Base-by-base conservation (phyloP, 2,329 filamentous ascomycete genomes). In the Sclerotinia sclerotiorum region DNA sequence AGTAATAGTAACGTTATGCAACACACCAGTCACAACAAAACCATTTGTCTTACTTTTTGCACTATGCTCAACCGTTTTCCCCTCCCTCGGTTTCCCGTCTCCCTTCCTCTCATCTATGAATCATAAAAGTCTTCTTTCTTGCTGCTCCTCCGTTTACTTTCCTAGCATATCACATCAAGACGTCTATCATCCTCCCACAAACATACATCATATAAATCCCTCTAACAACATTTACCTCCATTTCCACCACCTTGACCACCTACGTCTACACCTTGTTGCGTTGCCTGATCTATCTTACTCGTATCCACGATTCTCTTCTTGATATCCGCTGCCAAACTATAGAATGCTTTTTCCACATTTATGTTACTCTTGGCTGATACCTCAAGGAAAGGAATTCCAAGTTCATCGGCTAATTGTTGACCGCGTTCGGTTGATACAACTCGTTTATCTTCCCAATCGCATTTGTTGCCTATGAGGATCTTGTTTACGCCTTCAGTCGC, bases 381-480 rank as follows among this genome's bases (percentile, higher is more conserved):
- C 81, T 99, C 95, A 79, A 99, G 91, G 85, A 99, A 99, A 27
- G 95, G 94, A 73, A 99, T 97, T 77, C 94, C 93, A 70, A 99
- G 89, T 82, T 98, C 95, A 81, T 97, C 91, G 69, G 95, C 95
- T 68, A 99, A 87, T 73, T 90, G 90, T 81, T 99, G 94, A 75
- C 95, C 95, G 78, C 93, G 90, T 80, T 97, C 94, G 70, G 91
- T 97, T 62, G 92, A 93, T 54, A 99, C 91, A 67, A 92, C 93
- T 74, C 95, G 90, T 86, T 98, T 98, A 83, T 99, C 95, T 82
- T 98, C 95, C 95, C 95, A 98, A 82, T 99, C 95, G 83, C 95
- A 99, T 84, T 99, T 99, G 87, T 99, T 99, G 79, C 95, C 95
- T 75, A 99, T 97, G 74, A 99, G 87, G 79, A 99, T 98, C 86